A percentile compares a stretch with the other conserved stretches of the same genome.
Evolutionary conservation across 2,329 filamentous ascomycete genomes (phyloP).

Genomic region (Colletotrichum phormii): DNA sequence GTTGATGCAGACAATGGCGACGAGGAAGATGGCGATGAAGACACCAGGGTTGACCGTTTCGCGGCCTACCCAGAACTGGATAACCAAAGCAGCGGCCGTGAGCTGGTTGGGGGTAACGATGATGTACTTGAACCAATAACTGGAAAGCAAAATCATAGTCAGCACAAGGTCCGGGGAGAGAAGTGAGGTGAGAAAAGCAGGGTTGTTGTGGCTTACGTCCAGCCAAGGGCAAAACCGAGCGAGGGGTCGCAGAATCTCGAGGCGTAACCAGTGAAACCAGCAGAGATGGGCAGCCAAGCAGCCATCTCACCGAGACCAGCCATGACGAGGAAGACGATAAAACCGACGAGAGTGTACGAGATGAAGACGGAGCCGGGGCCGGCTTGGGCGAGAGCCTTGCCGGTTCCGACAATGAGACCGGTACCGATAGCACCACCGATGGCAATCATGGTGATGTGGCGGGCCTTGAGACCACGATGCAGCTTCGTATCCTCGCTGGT

Average conservation of each 20-base stretch:
- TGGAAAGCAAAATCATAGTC: conserved; percentile 75
- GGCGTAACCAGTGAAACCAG: conserved; percentile 86
- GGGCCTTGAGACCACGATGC: conserved; percentile 64
- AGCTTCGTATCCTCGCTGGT: conserved; percentile 60
- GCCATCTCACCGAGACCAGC: conserved; percentile 87
- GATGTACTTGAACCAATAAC: conserved; percentile 82
- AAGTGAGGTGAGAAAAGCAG: not conserved
- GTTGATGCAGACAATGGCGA: conserved; percentile 73
- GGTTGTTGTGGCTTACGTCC: conserved; percentile 62
- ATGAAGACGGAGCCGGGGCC: conserved; percentile 77
- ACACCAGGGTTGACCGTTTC: conserved; percentile 80
- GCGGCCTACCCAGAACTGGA: conserved; percentile 79
- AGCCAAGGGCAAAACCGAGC: conserved; percentile 83
- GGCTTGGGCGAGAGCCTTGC: conserved; percentile 63
- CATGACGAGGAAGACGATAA: conserved; percentile 85
- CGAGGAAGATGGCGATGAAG: conserved; percentile 79
- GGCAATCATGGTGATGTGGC: conserved; percentile 71
- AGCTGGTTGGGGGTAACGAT: conserved; percentile 88
- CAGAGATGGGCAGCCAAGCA: conserved; percentile 80
- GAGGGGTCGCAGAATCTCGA: conserved; percentile 83
- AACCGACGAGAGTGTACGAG: conserved; percentile 75
- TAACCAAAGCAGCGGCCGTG: conserved; percentile 82
- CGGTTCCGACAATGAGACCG: conserved; percentile 78
- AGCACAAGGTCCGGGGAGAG: conserved; percentile 58
- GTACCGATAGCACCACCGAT: conserved; percentile 82